Evolutionary conservation across 495 filamentous ascomycete genomes (phyloP).

Genomic region (Hyaloscypha bicolor): DNA sequence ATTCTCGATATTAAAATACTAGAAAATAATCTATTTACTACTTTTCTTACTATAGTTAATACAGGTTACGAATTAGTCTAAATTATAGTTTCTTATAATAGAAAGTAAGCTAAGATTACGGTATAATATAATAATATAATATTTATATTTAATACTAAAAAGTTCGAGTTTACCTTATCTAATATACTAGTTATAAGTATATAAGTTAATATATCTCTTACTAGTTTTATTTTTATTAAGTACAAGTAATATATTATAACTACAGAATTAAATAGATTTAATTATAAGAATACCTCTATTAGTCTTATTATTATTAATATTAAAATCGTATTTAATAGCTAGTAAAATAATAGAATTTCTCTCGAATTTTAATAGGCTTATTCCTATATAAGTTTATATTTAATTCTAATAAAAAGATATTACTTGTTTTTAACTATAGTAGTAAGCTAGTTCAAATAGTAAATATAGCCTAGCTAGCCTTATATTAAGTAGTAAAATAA

Average conservation of each 20-base stretch:
- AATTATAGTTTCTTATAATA: conserved; percentile 26
- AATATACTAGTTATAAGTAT: conserved; percentile 31
- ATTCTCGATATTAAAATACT: conserved; percentile 23
- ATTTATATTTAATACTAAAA: conserved; percentile 31
- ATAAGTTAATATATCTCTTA: conserved; percentile 32
- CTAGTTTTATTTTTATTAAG: conserved; percentile 29
- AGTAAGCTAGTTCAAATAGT: conserved; percentile 9
- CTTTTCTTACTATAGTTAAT: conserved; percentile 25
- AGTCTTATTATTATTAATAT: conserved; percentile 35
- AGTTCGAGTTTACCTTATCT: conserved; percentile 35
- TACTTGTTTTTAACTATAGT: conserved; percentile 28
- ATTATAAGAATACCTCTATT: conserved; percentile 27
- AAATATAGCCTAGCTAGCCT: not conserved
- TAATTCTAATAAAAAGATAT: conserved; percentile 30
- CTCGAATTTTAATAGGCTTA: conserved; percentile 23
- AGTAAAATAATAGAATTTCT: conserved; percentile 25
- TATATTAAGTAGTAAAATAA: not conserved
- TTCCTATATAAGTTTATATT: conserved; percentile 30
- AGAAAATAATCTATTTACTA: conserved; percentile 25
- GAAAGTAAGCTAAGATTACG: conserved; percentile 28
- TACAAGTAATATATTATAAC: conserved; percentile 25
- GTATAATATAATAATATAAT: conserved; percentile 31
- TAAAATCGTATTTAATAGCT: conserved; percentile 28
- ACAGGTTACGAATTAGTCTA: conserved; percentile 30
- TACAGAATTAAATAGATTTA: conserved; percentile 30